Conservation (phyloP, 345 rosid species). For the Gossypium rotundifolium region DNA sequence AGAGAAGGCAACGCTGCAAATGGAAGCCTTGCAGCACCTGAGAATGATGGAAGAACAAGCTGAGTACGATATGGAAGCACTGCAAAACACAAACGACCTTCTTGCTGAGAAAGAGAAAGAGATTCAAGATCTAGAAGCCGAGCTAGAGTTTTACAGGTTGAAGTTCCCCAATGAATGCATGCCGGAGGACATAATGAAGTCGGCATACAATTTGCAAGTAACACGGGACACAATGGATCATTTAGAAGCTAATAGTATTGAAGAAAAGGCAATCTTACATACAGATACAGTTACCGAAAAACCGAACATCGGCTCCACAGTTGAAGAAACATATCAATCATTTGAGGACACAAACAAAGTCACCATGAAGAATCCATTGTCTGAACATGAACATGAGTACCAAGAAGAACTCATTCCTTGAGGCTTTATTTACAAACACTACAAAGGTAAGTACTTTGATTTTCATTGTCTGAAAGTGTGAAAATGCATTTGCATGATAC, state of each 20-base stretch:
- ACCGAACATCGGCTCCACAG: neutral
- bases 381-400: neutral
- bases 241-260: slow-evolving; percentile 15
- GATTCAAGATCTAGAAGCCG: slow-evolving; percentile 81
- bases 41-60: slow-evolving; percentile 86
- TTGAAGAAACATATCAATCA: slow-evolving; percentile 6
- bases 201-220: slow-evolving; percentile 6
- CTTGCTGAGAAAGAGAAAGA: slow-evolving; percentile 75
- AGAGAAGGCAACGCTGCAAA: slow-evolving; percentile 80
- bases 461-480: neutral
- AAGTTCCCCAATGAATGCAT: slow-evolving; percentile 33
- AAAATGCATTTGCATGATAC: neutral
- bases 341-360: neutral
- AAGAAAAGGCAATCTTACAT: slow-evolving; percentile 1
- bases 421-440: neutral
- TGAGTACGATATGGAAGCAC: slow-evolving; percentile 89
- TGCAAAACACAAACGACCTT: slow-evolving; percentile 69
- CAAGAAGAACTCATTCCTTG: slow-evolving; percentile 7
- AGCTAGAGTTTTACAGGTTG: slow-evolving; percentile 58
- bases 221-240: slow-evolving; percentile 16
- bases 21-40: slow-evolving; percentile 87
- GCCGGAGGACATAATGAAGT: slow-evolving; percentile 15
- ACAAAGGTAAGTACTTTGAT: neutral
- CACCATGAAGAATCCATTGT: slow-evolving; percentile 1
- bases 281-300: neutral